A percentile compares a stretch with the other conserved stretches of the same genome.
Evolutionary conservation across 2,329 filamentous ascomycete genomes (phyloP).

Genomic region (Monosporascus sp.): DNA sequence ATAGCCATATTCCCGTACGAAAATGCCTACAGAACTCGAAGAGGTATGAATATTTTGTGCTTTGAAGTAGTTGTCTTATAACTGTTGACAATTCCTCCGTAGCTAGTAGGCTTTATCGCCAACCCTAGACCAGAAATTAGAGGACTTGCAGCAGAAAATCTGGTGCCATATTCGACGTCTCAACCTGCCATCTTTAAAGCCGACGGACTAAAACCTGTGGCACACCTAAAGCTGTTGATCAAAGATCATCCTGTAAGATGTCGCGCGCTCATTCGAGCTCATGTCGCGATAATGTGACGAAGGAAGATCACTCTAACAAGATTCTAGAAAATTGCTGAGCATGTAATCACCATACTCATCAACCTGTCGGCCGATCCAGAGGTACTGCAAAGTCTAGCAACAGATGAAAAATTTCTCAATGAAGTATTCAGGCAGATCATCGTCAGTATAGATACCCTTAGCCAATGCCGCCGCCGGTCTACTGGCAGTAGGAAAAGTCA

Average conservation of each 20-base stretch:
- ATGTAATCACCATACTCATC: constrained; percentile 85
- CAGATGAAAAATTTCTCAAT: constrained; percentile 77
- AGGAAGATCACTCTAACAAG: background rate
- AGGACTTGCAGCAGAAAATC: constrained; percentile 76
- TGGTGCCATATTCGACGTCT: constrained; percentile 73
- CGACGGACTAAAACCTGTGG: constrained; percentile 70
- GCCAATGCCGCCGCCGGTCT: background rate
- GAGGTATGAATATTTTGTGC: constrained; percentile 47
- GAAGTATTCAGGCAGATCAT: constrained; percentile 67
- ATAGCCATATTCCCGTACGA: constrained; percentile 6
- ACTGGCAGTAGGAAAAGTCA: background rate
- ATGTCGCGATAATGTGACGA: background rate
- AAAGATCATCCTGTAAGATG: constrained; percentile 73
- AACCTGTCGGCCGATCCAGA: constrained; percentile 76
- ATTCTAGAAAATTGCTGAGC: constrained; percentile 76
- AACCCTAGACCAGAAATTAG: constrained; percentile 89
- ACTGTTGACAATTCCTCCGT: constrained; percentile 8
- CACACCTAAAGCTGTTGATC: constrained; percentile 80
- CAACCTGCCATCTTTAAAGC: constrained; percentile 80
- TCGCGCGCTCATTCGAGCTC: background rate
- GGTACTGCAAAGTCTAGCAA: constrained; percentile 65
- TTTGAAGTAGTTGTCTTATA: constrained; percentile 2
- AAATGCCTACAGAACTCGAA: constrained; percentile 71
- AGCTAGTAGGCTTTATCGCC: constrained; percentile 91
- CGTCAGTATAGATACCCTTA: constrained; percentile 43